Evolutionary conservation across 768 basidiomycete genomes (phyloP).

Genomic region (Leccinum truebloodii): DNA sequence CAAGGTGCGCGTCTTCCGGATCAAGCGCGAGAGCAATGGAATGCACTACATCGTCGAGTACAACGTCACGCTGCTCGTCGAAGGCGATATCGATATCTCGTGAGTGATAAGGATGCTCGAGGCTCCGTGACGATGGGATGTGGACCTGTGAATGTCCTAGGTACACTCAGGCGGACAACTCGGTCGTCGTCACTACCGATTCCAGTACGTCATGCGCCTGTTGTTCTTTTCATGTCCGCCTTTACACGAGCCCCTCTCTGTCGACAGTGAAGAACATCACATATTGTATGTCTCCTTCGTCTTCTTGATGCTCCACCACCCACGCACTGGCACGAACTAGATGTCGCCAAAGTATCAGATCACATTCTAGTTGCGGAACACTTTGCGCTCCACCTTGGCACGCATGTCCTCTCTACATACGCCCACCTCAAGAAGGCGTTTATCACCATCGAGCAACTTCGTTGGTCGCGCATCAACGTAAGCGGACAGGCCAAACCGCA

Average conservation of each 20-base stretch:
- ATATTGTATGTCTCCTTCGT: conserved; percentile 45
- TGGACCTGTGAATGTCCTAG: conserved; percentile 36
- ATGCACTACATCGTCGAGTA: conserved; percentile 84
- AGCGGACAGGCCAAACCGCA: conserved; percentile 51
- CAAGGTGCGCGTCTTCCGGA: conserved; percentile 81
- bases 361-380: conserved; percentile 80
- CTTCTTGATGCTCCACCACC: background rate
- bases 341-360: conserved; percentile 87
- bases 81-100: conserved; percentile 82
- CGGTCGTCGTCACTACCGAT: conserved; percentile 87
- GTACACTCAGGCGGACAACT: conserved; percentile 89
- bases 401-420: conserved; percentile 81
- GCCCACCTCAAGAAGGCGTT: conserved; percentile 70
- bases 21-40: conserved; percentile 63
- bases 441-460: conserved; percentile 73
- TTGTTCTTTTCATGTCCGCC: background rate
- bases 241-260: background rate
- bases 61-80: conserved; percentile 74
- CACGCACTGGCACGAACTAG: conserved; percentile 34
- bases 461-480: conserved; percentile 79
- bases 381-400: conserved; percentile 86
- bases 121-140: background rate
- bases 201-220: conserved; percentile 56
- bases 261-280: conserved; percentile 65
- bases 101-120: conserved; percentile 29